Conservation (phyloP, 148 eudicot genomes). For the Nepenthes mirabilis region DNA sequence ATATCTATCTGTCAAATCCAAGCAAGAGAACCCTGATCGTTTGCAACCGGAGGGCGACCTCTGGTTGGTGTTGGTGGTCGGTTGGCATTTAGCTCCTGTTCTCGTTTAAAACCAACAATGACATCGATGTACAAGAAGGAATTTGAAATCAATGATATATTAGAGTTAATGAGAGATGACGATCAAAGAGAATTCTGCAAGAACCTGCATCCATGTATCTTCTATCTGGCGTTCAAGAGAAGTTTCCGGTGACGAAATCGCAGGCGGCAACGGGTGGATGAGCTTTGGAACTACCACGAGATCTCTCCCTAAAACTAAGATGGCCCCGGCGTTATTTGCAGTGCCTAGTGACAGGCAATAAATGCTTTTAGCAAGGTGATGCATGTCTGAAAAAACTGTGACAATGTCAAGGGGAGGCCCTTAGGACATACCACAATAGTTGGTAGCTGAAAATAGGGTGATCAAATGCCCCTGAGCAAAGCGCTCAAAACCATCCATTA, state of each 20-base stretch:
- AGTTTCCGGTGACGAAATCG: slow-evolving; percentile 72
- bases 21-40: slow-evolving; percentile 88
- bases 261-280: slow-evolving; percentile 97
- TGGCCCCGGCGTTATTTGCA: slow-evolving; percentile 98
- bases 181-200: background rate
- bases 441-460: slow-evolving; percentile 92
- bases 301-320: slow-evolving; percentile 89
- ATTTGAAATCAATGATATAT: background rate
- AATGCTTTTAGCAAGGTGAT: background rate
- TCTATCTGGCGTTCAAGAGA: slow-evolving; percentile 88
- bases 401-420: background rate
- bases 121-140: background rate
- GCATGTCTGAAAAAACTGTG: background rate
- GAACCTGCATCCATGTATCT: slow-evolving; percentile 99
- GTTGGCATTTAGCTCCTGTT: slow-evolving; percentile 92
- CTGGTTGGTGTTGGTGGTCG: slow-evolving; percentile 96
- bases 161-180: background rate
- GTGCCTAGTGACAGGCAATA: slow-evolving; percentile 48
- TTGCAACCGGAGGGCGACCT: slow-evolving; percentile 89
- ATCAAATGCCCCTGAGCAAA: slow-evolving; percentile 97
- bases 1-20: slow-evolving; percentile 44
- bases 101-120: background rate
- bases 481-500: slow-evolving; percentile 99
- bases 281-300: slow-evolving; percentile 98
- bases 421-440: slow-evolving; percentile 70